phyloP scores from a whole-genome alignment of 2,329 filamentous ascomycete species.

The Aspergillus ochraceoroseus region DNA sequence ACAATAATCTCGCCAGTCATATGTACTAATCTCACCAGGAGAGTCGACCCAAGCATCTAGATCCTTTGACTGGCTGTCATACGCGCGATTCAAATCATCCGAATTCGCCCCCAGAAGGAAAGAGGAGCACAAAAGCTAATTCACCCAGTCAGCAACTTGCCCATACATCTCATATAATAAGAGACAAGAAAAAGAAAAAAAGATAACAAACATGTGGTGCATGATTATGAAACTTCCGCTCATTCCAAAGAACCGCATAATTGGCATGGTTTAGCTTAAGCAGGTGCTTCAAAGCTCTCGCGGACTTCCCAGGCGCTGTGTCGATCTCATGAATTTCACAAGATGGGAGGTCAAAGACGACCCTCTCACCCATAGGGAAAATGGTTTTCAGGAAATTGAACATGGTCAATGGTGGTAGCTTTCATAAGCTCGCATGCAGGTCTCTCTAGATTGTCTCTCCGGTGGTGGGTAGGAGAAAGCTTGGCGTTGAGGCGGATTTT shows the following conservation, averaged over 20 bases:
- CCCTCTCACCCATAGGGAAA: constrained; percentile 23
- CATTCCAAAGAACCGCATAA: constrained; percentile 74
- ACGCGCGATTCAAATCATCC: constrained; percentile 70
- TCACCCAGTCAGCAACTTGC: constrained; percentile 12
- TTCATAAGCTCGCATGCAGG: too few species aligned
- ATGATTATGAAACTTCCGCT: constrained; percentile 75
- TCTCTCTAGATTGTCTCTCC: too few species aligned
- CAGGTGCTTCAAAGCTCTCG: constrained; percentile 81
- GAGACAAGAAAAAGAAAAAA: neutral
- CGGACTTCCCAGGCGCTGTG: constrained; percentile 69
- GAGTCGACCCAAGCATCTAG: constrained; percentile 79
- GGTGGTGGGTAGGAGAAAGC: too few species aligned
- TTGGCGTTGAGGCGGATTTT: too few species aligned
- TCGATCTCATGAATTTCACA: constrained; percentile 76
- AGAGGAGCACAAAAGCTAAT: constrained; percentile 70
- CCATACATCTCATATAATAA: neutral
- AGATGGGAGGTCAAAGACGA: constrained; percentile 52
- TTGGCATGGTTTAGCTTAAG: constrained; percentile 89
- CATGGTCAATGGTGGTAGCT: constrained; percentile 2
- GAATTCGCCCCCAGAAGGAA: constrained; percentile 76
- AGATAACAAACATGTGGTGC: constrained; percentile 60
- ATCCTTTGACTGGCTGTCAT: constrained; percentile 66
- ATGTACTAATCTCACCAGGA: constrained; percentile 72
- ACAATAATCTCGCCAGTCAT: constrained; percentile 82
- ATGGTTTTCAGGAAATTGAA: constrained; percentile 20